A percentile compares a stretch with the other conserved stretches of the same genome.
These are phyloP conservation scores for Aleurites moluccanus DNA, from an alignment of 441 rosid genomes.

Conservation along the genomic window DNA sequence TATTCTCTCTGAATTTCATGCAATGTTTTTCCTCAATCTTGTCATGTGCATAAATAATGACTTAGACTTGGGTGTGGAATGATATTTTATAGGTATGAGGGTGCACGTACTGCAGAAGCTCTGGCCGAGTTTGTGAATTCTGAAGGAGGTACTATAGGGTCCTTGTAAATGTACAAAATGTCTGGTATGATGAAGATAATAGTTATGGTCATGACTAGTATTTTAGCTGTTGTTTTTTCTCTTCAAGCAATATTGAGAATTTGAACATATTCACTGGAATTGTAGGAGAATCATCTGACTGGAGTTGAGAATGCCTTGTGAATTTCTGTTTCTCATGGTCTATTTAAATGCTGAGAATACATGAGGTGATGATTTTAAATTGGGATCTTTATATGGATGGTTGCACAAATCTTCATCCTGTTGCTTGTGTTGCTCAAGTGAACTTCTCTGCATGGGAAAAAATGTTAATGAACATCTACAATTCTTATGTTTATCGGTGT, in stretches of 20 bases:
- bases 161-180: not conserved
- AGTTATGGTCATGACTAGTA: not conserved
- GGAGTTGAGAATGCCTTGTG: not conserved
- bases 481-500: not conserved
- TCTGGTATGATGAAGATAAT: not conserved
- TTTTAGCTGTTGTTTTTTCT: not conserved
- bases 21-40: not conserved
- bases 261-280: not conserved
- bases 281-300: not conserved
- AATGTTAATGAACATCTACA: not conserved
- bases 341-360: not conserved
- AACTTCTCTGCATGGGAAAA: not conserved
- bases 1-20: conserved; percentile 6
- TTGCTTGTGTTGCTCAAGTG: not conserved
- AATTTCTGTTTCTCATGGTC: not conserved
- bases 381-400: not conserved
- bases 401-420: not conserved
- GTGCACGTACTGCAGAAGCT: conserved; percentile 79
- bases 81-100: conserved; percentile 63
- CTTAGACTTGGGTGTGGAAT: not conserved
- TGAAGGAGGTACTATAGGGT: conserved; percentile 69
- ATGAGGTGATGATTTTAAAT: not conserved
- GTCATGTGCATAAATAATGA: not conserved
- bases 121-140: conserved; percentile 81
- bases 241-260: not conserved